Conservation (phyloP, 805 yeast genomes). For the Saccharomycopsis capsularis region DNA sequence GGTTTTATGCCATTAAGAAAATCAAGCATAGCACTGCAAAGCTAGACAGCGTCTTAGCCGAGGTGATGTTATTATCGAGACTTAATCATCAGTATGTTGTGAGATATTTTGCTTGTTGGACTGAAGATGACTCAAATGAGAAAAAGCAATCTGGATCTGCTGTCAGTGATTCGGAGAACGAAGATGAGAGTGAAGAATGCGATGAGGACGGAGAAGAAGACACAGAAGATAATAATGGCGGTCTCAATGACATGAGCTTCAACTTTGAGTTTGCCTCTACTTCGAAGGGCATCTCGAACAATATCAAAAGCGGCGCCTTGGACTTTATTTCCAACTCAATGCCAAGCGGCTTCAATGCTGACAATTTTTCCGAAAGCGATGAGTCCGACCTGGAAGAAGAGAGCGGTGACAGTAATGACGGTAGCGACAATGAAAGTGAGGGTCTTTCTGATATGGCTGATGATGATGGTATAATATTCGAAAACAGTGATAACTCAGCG, state of each 20-base stretch:
- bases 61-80: constrained; percentile 86
- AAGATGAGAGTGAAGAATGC: constrained; percentile 16
- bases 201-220: constrained; percentile 5
- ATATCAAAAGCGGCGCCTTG: constrained; percentile 30
- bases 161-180: constrained; percentile 28
- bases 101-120: constrained; percentile 95
- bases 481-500: constrained; percentile 22
- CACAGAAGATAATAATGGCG: constrained; percentile 16
- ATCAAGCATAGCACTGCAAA: constrained; percentile 77
- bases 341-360: constrained; percentile 22
- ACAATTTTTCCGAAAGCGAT: constrained; percentile 25
- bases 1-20: constrained; percentile 91
- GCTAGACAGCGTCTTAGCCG: constrained; percentile 75
- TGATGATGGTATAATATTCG: constrained; percentile 23
- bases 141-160: constrained; percentile 9
- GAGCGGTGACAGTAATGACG: constrained; percentile 28
- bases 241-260: constrained; percentile 17
- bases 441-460: constrained; percentile 24
- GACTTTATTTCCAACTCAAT: constrained; percentile 67
- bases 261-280: constrained; percentile 18
- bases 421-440: constrained; percentile 24
- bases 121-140: constrained; percentile 58
- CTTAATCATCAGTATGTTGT: constrained; percentile 94
- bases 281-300: constrained; percentile 2
- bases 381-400: constrained; percentile 52